A percentile compares a stretch with the other conserved stretches of the same genome.
Conservation (phyloP, 1,284 basidiomycete species). For the Chalciporus sp. region DNA sequence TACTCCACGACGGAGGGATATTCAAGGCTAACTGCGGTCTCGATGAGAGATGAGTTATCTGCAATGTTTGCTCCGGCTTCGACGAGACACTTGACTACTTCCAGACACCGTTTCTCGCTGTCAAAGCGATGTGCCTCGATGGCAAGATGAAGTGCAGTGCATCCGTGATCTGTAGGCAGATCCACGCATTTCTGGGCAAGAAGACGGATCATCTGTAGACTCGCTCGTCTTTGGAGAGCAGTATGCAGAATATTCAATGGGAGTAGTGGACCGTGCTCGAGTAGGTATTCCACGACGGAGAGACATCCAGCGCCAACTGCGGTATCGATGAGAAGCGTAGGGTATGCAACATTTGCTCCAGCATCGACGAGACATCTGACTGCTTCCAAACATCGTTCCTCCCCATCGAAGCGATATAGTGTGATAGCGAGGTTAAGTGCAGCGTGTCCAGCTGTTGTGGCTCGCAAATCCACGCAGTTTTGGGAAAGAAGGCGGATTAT, state of each 20-base stretch:
- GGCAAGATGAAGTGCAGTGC: neutral
- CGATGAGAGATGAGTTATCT: neutral
- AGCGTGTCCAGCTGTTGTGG: neutral
- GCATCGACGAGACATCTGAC: neutral
- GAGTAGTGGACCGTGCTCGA: neutral
- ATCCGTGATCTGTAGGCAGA: neutral
- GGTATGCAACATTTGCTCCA: neutral
- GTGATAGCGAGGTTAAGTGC: neutral
- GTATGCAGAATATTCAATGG: neutral
- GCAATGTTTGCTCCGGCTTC: neutral
- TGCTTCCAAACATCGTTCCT: neutral
- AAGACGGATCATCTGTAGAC: neutral
- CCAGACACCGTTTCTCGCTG: neutral
- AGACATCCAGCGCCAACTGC: neutral
- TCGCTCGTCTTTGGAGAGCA: neutral
- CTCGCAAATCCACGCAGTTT: neutral
- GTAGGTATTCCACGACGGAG: neutral
- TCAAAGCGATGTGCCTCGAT: neutral
- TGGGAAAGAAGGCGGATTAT: neutral
- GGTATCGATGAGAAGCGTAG: neutral
- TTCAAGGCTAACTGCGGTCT: neutral
- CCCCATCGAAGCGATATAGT: neutral
- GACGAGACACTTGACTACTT: neutral
- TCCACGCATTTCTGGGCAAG: neutral
- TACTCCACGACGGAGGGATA: neutral